Base-by-base conservation (phyloP, 805 yeast species). In the Clavispora vitiphila region DNA sequence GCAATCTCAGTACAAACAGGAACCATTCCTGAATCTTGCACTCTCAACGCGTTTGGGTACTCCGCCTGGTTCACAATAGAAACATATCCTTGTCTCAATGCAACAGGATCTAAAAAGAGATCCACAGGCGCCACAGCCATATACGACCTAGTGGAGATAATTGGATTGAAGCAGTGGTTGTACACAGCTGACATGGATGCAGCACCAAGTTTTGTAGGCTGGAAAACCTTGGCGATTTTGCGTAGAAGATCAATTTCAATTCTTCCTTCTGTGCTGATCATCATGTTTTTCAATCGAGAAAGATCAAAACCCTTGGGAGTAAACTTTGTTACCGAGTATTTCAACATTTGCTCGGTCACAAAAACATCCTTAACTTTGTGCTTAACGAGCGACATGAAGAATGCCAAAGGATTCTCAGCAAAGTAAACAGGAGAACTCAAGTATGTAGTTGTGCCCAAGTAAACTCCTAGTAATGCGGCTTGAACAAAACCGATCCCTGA, bases 21-120 rank as follows among this genome's bases (percentile, higher is more conserved):
- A 0, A 90, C 97, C 73, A 91, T 85, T 10, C 99, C 99, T 0
- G 96, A 86, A 56, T 93, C 99, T 56, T 89, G 96, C 8, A 93
- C 65, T 42, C 81, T 83, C 39, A 93, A 65, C 0, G 89, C 87
- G 49, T 76, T 73, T 4, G 86, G 81, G 20, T 72, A 72, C 47
- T 79, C 84, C 4, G 76, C 76, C 9, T 88, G 91, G 51, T 86
- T 83, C 5, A 88, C 90, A 20, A 86, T 74, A 16, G 85, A 80
- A 2, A 93, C 75, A 40, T 83, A 78, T 2, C 99, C 99, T 48
- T 88, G 91, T n/a, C 97, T 74, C 43, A 93, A 70, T 0, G 95
- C 91, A 36, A 83, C 71, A 0, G 96, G 89, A 56, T 93, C 98
- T 39, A 93, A 69, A 73, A 83, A 88, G 19, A 93, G 60, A 48